Evolutionary conservation across 345 rosid genomes (phyloP), one percentile per base, ranked within the genome.

Genomic region (Eucalyptus pauciflora): DNA sequence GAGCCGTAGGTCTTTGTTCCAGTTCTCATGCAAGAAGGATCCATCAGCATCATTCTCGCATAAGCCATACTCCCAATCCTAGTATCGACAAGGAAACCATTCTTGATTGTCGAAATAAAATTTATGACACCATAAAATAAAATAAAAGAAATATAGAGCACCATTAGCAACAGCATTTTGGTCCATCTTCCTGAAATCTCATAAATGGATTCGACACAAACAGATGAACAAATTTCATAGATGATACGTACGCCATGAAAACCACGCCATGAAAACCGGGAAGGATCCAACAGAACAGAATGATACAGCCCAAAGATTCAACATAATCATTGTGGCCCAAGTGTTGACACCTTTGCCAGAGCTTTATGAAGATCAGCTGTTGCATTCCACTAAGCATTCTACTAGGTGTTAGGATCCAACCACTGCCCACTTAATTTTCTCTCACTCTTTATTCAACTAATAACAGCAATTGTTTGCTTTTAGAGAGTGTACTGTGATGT

Each of bases 41-140:
- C 99, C 99, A 94, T 97, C 97, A 11, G 95, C 96, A 88, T 95
- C 97, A 89, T 92, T 97, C 92, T 96, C 99, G 71, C 94, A 93
- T 67, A 97, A 93, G 86, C 99, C 99, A 93, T 95, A 95, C 93
- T 97, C 99, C 99, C 99, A 97, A 89, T 97, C 99, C 99, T 97
- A 45, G 86, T 89, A 89, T 27, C 54, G 13, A 45, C 86, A 86
- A 3, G 50, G 50, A 60, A 90, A 76, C 85, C 29, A 22, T 76
- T 76, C 85, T 76, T 37, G 10, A 41, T 76, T 76, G 15, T 41
- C 48, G 5, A 37, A 76, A 76, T 20, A 76, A 20, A 20, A 76
- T 41, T 20, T 76, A 76, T 3, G 25, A 41, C 85, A 41, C 13
- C 45, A 76, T 37, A 41, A 41, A 76, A 24, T 41, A 37, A 37